These are phyloP conservation scores for Handroanthus guayacan DNA, from an alignment of 257 asterid species.

Conservation along the genomic window DNA sequence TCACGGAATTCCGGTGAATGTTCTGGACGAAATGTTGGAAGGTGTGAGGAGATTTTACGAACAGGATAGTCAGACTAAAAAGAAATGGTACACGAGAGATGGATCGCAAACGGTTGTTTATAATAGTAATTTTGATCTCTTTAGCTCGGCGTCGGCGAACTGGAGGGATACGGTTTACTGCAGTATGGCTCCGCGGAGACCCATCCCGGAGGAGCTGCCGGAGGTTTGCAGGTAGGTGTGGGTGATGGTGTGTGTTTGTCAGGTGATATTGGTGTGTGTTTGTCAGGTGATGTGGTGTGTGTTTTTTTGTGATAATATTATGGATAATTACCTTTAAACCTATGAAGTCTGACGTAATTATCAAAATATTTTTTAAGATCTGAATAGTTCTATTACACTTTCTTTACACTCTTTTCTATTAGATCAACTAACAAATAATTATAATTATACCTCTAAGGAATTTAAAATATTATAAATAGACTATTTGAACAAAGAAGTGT, in stretches of 20 bases:
- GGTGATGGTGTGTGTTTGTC: neutral
- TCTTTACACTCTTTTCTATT: too few species aligned
- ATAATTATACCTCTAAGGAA: too few species aligned
- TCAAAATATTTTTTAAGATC: too few species aligned
- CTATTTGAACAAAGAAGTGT: too few species aligned
- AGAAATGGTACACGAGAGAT: slow-evolving; percentile 47
- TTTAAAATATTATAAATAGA: too few species aligned
- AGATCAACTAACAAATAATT: too few species aligned
- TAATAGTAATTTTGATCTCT: slow-evolving; percentile 55
- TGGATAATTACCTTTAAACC: neutral
- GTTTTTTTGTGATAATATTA: neutral
- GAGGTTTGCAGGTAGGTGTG: slow-evolving; percentile 41
- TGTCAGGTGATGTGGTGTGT: too few species aligned
- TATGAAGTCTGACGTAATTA: neutral
- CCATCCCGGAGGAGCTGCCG: slow-evolving; percentile 46
- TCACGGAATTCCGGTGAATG: slow-evolving; percentile 41
- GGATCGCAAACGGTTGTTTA: slow-evolving; percentile 44
- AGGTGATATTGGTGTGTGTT: neutral
- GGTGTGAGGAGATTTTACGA: slow-evolving; percentile 52
- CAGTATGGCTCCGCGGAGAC: slow-evolving; percentile 48
- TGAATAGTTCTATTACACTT: too few species aligned
- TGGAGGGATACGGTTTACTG: slow-evolving; percentile 52
- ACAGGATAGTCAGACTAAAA: slow-evolving; percentile 44
- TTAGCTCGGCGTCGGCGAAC: slow-evolving; percentile 36
- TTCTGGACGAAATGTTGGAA: slow-evolving; percentile 47